Base-by-base conservation (phyloP, 2,329 filamentous ascomycete species). In the Drechslerella coelobrocha region DNA sequence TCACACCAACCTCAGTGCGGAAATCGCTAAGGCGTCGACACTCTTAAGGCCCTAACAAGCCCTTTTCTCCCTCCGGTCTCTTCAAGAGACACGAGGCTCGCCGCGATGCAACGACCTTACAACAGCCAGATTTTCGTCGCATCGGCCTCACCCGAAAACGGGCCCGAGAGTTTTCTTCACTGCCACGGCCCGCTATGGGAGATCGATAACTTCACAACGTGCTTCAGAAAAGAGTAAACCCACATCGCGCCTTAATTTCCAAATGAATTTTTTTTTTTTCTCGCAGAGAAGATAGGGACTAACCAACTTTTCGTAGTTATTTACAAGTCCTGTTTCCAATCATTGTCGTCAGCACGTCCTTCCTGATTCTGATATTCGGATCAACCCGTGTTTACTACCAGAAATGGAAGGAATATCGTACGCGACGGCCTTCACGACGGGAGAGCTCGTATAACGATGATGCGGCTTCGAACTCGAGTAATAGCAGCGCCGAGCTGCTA, bases 241-340 rank as follows among this genome's bases (percentile, higher is more conserved):
- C 19, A 41, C 10, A 2, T 9, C 17, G 14, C 41, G 7, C 27
- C 14, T 47, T 12, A 23, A 39, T 19, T 12, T 6, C 27, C 39
- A 29, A 6, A 6, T 31, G 29, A 6, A 6, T 31, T 12, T 12
- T 31, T 31, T 6, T 6, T 6, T 12, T 31, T 31, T 12, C 29
- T 6, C 29, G 29, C 29, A 31, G 29, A n/a, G n/a, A n/a, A n/a
- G n/a, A n/a, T n/a, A n/a, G n/a, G 26, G 39, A 51, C n/a, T 55
- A 27, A 41, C 24, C 12, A 31, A 21, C 14, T 59, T 12, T 24
- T n/a, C 51, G 23, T 78, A 93, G 90, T 79, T 92, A 90, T 78
- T 84, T 96, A 59, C 88, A 90, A 79, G 86, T 90, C 71, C 82
- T 96, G 50, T 83, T 97, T 60, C 94, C 94, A 60, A 81, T 94